Evolutionary conservation across 148 eudicot genomes (phyloP), one percentile per base, ranked within the genome.

Genomic region (Chenopodium album): DNA sequence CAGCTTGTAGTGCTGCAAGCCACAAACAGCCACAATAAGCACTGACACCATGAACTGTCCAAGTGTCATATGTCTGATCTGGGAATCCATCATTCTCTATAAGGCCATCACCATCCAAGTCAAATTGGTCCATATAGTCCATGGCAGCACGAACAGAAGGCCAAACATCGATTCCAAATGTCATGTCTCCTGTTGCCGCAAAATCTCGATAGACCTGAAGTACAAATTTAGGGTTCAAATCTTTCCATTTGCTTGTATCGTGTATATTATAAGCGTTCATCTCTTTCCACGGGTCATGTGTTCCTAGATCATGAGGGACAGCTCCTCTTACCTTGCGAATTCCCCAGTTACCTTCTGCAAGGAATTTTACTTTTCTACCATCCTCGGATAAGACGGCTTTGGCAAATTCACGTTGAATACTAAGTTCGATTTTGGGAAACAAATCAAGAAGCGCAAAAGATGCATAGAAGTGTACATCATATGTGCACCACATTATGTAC

Each of bases 211-310:
- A 97, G 50, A 92, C 96, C 85, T 97, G 99, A 82, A 97, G 99
- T 60, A 97, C 99, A 89, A 97, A 97, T 79, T 97, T 97, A 7
- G 99, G 92, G 78, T 97, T 97, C 77, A 97, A 86, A 79, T 97
- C 99, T 87, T 97, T 97, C 99, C 99, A 97, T 87, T 92, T 91
- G 84, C 99, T 97, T 4, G 99, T 97, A 82, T 97, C 98, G 44
- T 97, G 99, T 84, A 97, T 97, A 77, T 97, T 97, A 81, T 97
- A 97, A 12, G 99, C 99, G 85, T 97, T 97, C 99, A 97, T 94
- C 85, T 97, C 99, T 74, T 94, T 93, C 99, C 99, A 97, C 34
- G 99, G 99, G 81, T 97, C 99, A 75, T 97, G 99, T 70, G 91
- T 92, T 79, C 99, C 99, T 81, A 97, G 86, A 87, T 97, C 99